Percentiles rank a stretch among this genome's conserved stretches.
phyloP scores from a whole-genome alignment of 2,329 filamentous ascomycete species.

The Tolypocladium pustulatum region DNA sequence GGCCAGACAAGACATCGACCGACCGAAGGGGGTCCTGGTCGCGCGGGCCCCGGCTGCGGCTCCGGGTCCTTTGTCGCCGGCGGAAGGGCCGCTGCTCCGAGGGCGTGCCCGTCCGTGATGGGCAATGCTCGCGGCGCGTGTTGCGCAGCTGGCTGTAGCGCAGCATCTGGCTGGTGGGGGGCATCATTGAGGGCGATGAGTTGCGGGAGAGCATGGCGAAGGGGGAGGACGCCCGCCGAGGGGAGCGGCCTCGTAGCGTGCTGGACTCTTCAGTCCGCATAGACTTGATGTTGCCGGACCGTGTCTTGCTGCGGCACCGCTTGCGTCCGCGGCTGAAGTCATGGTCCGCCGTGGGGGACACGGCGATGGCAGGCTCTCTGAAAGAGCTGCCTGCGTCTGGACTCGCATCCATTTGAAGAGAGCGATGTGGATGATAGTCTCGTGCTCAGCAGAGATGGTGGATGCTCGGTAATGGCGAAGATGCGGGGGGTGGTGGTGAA shows the following conservation, averaged over 20 bases:
- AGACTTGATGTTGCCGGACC: slow-evolving; percentile 16
- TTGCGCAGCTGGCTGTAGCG: slow-evolving; percentile 29
- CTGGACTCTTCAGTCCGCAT: slow-evolving; percentile 28
- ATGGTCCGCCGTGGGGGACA: slow-evolving; percentile 13
- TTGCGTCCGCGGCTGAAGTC: slow-evolving; percentile 26
- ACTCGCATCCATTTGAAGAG: slow-evolving; percentile 12
- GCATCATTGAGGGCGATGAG: slow-evolving; percentile 23
- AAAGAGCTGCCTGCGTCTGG: slow-evolving; percentile 10
- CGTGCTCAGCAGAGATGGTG: background rate
- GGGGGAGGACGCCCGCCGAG: slow-evolving; percentile 27
- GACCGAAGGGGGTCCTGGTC: slow-evolving; percentile 18
- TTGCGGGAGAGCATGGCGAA: slow-evolving; percentile 19
- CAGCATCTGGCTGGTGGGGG: slow-evolving; percentile 29
- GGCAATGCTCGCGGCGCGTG: slow-evolving; percentile 32
- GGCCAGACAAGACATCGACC: slow-evolving; percentile 18
- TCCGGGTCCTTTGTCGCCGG: slow-evolving; percentile 27
- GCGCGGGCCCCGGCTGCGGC: slow-evolving; percentile 24
- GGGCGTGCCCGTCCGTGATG: slow-evolving; percentile 26
- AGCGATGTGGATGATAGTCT: background rate
- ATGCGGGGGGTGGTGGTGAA: background rate
- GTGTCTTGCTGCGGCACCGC: slow-evolving; percentile 26
- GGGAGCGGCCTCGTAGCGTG: slow-evolving; percentile 30
- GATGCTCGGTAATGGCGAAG: background rate
- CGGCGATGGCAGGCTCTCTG: slow-evolving; percentile 11
- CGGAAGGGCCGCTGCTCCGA: slow-evolving; percentile 19